A percentile compares a stretch with the other conserved stretches of the same genome.
phyloP scores from a whole-genome alignment of 495 filamentous ascomycete species.

The Hapsidospora chrysogenum region DNA sequence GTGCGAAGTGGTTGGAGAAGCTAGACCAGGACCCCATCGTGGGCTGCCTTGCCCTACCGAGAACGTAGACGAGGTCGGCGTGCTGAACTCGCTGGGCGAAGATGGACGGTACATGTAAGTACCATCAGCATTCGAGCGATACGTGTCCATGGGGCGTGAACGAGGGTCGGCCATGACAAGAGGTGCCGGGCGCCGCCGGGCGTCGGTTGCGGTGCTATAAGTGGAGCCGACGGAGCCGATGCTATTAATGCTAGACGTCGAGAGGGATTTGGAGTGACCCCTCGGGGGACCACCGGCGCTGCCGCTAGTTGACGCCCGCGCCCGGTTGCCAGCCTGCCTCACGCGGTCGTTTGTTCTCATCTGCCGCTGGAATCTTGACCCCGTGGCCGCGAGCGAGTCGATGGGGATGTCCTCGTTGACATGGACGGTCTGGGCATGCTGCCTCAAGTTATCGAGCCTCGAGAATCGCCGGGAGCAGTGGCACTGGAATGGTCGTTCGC shows the following conservation, averaged over 20 bases:
- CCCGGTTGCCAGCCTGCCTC: slow-evolving; percentile 50
- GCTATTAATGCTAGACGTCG: slow-evolving; percentile 48
- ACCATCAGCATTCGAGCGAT: slow-evolving; percentile 28
- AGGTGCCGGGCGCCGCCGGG: slow-evolving; percentile 59
- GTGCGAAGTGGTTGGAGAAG: slow-evolving; percentile 51
- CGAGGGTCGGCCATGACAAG: slow-evolving; percentile 66
- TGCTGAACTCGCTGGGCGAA: slow-evolving; percentile 57
- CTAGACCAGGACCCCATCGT: slow-evolving; percentile 41
- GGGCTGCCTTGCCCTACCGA: slow-evolving; percentile 59
- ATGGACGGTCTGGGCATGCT: slow-evolving; percentile 96
- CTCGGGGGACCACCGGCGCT: slow-evolving; percentile 44
- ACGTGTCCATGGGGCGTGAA: slow-evolving; percentile 44
- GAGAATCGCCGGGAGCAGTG: slow-evolving; percentile 93
- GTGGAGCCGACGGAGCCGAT: slow-evolving; percentile 61
- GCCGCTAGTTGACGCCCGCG: slow-evolving; percentile 58
- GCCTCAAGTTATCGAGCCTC: slow-evolving; percentile 87
- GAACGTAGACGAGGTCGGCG: slow-evolving; percentile 58
- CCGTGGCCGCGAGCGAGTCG: slow-evolving; percentile 85
- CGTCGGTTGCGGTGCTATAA: slow-evolving; percentile 41
- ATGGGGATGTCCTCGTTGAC: slow-evolving; percentile 92
- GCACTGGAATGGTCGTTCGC: slow-evolving; percentile 93
- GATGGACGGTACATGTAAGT: slow-evolving; percentile 35
- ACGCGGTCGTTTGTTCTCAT: slow-evolving; percentile 64
- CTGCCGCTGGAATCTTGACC: slow-evolving; percentile 86
- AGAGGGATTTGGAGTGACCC: slow-evolving; percentile 70